Base-by-base conservation (phyloP, 345 rosid species). In the Raphanus sativus region DNA sequence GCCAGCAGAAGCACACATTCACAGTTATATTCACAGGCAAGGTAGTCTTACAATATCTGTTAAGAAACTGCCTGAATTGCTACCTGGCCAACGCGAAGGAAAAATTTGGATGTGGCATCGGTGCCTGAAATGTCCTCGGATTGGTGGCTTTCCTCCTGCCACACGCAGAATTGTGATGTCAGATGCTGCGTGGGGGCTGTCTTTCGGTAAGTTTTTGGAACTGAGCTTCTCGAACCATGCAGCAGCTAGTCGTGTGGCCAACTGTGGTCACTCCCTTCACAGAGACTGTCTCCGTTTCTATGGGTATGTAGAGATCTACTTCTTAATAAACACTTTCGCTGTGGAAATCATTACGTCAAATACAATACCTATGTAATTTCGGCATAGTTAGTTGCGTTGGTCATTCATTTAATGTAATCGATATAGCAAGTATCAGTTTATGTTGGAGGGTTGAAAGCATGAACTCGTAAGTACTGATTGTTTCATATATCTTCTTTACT, bases 41-140 rank as follows among this genome's bases (percentile, higher is more conserved):
- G 99, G 99, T 42, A 92, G 89, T 84, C 89, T 95, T 64, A 95
- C 97, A 4, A 95, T 95, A 85, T 91, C 99, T 50, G 98, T 95
- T 75, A 89, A 83, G 85, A 92, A 84, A 80, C 86, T 89, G 30
- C 83, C 87, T 50, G 96, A 91, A 62, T 32, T 81, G 80, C 82
- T 95, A 74, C 93, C 88, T 62, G 98, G 99, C 56, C 91, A 92
- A 82, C 85, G 85, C 62, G 99, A 92, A 79, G 98, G 96, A 70
- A 95, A 89, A 81, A 92, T 95, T 75, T 95, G 99, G 99, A 95
- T 95, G 99, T 95, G 99, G 99, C 99, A 95, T 74, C 83, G 99
- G 80, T 95, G 99, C 81, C 86, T 92, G 75, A 85, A 82, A 74
- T 95, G 99, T 75, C 99, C 98, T 76, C 86, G 98, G 69, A 80